A percentile compares a stretch with the other conserved stretches of the same genome.
These are phyloP conservation scores for Pythium oligandrum DNA, from an alignment of 352 stramenopile species.

Conservation along the genomic window DNA sequence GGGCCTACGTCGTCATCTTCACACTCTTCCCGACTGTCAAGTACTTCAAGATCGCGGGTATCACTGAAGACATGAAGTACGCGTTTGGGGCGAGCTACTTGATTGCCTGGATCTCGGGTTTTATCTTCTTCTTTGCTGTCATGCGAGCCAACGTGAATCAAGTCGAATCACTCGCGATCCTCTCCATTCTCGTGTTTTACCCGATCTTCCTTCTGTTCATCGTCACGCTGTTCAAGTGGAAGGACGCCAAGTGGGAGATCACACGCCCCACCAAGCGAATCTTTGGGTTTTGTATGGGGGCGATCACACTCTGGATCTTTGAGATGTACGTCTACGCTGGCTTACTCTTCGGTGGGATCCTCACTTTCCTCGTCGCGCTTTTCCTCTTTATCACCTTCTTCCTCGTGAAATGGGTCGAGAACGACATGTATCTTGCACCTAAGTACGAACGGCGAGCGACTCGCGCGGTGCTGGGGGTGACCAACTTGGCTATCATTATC, in stretches of 20 bases:
- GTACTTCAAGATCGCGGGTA: constrained; percentile 64
- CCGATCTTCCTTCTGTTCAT: constrained; percentile 70
- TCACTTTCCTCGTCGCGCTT: constrained; percentile 54
- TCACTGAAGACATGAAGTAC: constrained; percentile 55
- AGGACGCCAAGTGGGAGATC: constrained; percentile 63
- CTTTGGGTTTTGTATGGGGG: constrained; percentile 23
- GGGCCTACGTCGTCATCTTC: constrained; percentile 57
- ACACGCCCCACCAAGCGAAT: constrained; percentile 40
- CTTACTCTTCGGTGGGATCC: constrained; percentile 40
- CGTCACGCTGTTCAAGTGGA: constrained; percentile 73
- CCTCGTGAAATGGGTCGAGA: constrained; percentile 79
- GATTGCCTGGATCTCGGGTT: constrained; percentile 62
- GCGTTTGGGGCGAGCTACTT: constrained; percentile 44
- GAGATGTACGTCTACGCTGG: constrained; percentile 74
- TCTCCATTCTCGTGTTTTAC: constrained; percentile 77
- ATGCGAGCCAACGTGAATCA: constrained; percentile 56
- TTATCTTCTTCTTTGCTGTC: constrained; percentile 66
- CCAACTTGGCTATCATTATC: constrained; percentile 30
- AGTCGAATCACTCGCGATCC: constrained; percentile 67
- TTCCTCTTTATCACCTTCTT: constrained; percentile 78
- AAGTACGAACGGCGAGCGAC: constrained; percentile 51
- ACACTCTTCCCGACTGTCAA: constrained; percentile 69
- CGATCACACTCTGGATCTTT: constrained; percentile 62
- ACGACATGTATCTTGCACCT: constrained; percentile 75
- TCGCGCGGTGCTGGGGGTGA: constrained; percentile 32